Percentiles rank a stretch among this genome's conserved stretches.
phyloP scores from a whole-genome alignment of 1,139 yeast genomes.

The Eremothecium gossypii region DNA sequence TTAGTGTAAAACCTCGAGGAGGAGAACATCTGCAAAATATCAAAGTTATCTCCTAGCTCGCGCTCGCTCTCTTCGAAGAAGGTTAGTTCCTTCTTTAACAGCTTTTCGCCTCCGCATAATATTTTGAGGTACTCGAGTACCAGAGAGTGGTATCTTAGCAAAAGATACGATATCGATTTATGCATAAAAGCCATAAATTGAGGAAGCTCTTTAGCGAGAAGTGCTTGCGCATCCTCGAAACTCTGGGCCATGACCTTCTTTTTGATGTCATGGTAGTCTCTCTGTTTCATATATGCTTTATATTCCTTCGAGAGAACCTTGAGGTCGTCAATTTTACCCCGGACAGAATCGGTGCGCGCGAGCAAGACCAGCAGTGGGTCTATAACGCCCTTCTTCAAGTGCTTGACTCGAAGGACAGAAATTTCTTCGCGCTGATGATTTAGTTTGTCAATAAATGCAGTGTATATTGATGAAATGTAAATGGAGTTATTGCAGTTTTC shows the following conservation, averaged over 20 bases:
- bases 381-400: conserved; percentile 22
- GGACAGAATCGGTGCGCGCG: conserved; percentile 20
- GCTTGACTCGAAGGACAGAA: conserved; percentile 20
- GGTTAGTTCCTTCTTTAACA: conserved; percentile 20
- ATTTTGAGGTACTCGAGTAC: conserved; percentile 25
- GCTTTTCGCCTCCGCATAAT: conserved; percentile 25
- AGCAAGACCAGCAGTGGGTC: conserved; percentile 22
- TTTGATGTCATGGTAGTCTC: conserved; percentile 21
- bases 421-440: conserved; percentile 21
- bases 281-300: conserved; percentile 19
- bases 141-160: conserved; percentile 19
- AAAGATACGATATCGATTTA: conserved; percentile 14
- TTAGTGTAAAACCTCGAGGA: conserved; percentile 24
- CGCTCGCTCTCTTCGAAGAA: conserved; percentile 10
- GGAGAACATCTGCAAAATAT: conserved; percentile 30
- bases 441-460: conserved; percentile 16
- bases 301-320: conserved; percentile 29
- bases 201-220: conserved; percentile 29
- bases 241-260: conserved; percentile 24
- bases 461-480: conserved; percentile 12
- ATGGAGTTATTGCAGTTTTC: conserved; percentile 5
- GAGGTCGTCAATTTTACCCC: conserved; percentile 25
- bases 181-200: conserved; percentile 15
- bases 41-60: conserved; percentile 28
- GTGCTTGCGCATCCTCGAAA: conserved; percentile 24